Percentiles rank a stretch among this genome's conserved stretches.
Evolutionary conservation across 805 yeast species (phyloP).

Genomic region (Candida glaebosa): DNA sequence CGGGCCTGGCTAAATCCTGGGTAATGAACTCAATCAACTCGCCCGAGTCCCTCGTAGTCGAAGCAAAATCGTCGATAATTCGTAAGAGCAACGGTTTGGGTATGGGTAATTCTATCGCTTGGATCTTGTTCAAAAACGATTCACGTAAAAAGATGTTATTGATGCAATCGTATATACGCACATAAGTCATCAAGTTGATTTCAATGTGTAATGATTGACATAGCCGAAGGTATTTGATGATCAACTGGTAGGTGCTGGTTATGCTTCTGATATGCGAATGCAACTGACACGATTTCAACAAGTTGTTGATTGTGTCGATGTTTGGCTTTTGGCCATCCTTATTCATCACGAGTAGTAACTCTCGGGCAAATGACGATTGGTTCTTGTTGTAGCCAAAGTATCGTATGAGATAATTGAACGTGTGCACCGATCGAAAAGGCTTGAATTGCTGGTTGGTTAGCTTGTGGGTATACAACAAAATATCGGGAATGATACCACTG

Average conservation of each 20-base stretch:
- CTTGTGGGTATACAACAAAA: slow-evolving; percentile 36
- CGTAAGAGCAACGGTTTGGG: slow-evolving; percentile 25
- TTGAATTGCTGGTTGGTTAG: slow-evolving; percentile 28
- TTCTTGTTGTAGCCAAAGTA: slow-evolving; percentile 39
- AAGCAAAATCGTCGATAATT: slow-evolving; percentile 33
- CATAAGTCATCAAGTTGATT: slow-evolving; percentile 33
- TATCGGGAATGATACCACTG: slow-evolving; percentile 35
- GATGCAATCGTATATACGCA: slow-evolving; percentile 35
- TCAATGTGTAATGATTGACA: slow-evolving; percentile 21
- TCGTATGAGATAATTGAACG: slow-evolving; percentile 37
- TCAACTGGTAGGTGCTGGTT: slow-evolving; percentile 29
- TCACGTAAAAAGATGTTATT: slow-evolving; percentile 38
- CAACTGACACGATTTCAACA: slow-evolving; percentile 27
- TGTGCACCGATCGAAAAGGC: slow-evolving; percentile 27
- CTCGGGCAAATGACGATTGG: slow-evolving; percentile 39
- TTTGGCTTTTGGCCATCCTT: slow-evolving; percentile 40
- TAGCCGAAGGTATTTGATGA: slow-evolving; percentile 28
- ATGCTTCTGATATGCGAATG: slow-evolving; percentile 31
- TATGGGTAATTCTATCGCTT: slow-evolving; percentile 30
- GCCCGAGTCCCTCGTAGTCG: slow-evolving; percentile 21
- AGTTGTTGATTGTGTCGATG: slow-evolving; percentile 36
- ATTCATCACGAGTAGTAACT: slow-evolving; percentile 36
- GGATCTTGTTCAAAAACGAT: slow-evolving; percentile 28
- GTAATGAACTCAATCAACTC: slow-evolving; percentile 34
- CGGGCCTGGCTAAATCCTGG: slow-evolving; percentile 22